A percentile compares a stretch with the other conserved stretches of the same genome.
These are phyloP conservation scores for Aspergillus candidus DNA, from an alignment of 2,329 filamentous ascomycete species.

Conservation along the genomic window DNA sequence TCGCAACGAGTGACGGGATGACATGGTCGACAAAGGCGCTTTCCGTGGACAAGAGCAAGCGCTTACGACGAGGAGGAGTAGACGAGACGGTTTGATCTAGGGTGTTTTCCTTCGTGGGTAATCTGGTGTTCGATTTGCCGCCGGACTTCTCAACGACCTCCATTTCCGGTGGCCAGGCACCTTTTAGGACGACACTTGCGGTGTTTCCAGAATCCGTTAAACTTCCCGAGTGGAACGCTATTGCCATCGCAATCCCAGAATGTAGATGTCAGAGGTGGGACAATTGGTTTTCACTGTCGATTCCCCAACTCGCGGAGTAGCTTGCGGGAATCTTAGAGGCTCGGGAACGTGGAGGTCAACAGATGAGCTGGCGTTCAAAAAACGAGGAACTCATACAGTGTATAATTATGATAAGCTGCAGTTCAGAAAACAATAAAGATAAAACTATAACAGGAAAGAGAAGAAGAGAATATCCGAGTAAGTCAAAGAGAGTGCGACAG, in stretches of 20 bases:
- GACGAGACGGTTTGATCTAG: too few species aligned
- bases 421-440: too few species aligned
- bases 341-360: too few species aligned
- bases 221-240: conserved; percentile 10
- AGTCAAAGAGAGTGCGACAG: not conserved
- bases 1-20: conserved; percentile 33
- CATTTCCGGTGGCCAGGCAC: conserved; percentile 18
- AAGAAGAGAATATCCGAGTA: too few species aligned
- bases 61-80: conserved; percentile 20
- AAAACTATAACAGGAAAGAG: too few species aligned
- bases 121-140: conserved; percentile 8
- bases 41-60: conserved; percentile 25
- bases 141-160: conserved; percentile 20
- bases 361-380: too few species aligned
- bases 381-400: too few species aligned
- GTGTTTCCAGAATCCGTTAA: not conserved
- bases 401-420: too few species aligned
- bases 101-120: conserved; percentile 1
- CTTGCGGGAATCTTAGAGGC: too few species aligned
- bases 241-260: conserved; percentile 14
- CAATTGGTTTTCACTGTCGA: too few species aligned
- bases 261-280: not conserved
- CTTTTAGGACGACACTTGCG: conserved; percentile 10
- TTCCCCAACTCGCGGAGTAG: too few species aligned
- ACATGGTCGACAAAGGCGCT: conserved; percentile 36